phyloP scores from a whole-genome alignment of 805 yeast species.

The Metschnikowia henanensis region DNA sequence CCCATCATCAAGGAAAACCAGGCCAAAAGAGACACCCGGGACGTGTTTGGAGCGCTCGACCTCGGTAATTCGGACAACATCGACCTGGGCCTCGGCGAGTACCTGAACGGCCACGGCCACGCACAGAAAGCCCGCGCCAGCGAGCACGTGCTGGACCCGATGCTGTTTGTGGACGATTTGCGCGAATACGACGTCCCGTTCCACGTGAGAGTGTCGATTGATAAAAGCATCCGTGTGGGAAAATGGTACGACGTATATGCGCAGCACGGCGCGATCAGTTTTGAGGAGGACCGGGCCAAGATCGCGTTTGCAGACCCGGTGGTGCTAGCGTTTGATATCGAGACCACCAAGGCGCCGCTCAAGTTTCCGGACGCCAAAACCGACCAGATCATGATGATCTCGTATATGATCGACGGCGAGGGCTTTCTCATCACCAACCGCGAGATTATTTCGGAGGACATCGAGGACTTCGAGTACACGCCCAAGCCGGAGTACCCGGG shows the following conservation, averaged over 20 bases:
- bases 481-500: slow-evolving; percentile 98
- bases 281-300: slow-evolving; percentile 67
- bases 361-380: slow-evolving; percentile 91
- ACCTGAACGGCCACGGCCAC: slow-evolving; percentile 6
- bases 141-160: slow-evolving; percentile 46
- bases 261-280: slow-evolving; percentile 50
- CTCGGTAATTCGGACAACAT: slow-evolving; percentile 30
- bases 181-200: slow-evolving; percentile 96
- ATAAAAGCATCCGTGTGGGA: slow-evolving; percentile 85
- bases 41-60: slow-evolving; percentile 62
- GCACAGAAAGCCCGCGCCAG: slow-evolving; percentile 7
- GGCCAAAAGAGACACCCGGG: slow-evolving; percentile 58
- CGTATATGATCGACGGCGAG: slow-evolving; percentile 98
- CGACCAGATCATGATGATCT: slow-evolving; percentile 98
- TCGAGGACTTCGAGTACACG: slow-evolving; percentile 95
- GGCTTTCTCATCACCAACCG: slow-evolving; percentile 93
- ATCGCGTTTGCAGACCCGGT: slow-evolving; percentile 98
- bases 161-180: slow-evolving; percentile 71
- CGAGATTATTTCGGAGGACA: slow-evolving; percentile 91
- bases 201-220: slow-evolving; percentile 95
- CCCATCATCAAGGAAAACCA: slow-evolving; percentile 75
- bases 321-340: slow-evolving; percentile 94
- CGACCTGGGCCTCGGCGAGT: slow-evolving; percentile 6
- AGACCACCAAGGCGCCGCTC: slow-evolving; percentile 93
- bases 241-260: slow-evolving; percentile 90